Percentiles rank a stretch among this genome's conserved stretches.
These are phyloP conservation scores for Candida rishiriensis DNA, from an alignment of 805 yeast genomes.

Conservation along the genomic window DNA sequence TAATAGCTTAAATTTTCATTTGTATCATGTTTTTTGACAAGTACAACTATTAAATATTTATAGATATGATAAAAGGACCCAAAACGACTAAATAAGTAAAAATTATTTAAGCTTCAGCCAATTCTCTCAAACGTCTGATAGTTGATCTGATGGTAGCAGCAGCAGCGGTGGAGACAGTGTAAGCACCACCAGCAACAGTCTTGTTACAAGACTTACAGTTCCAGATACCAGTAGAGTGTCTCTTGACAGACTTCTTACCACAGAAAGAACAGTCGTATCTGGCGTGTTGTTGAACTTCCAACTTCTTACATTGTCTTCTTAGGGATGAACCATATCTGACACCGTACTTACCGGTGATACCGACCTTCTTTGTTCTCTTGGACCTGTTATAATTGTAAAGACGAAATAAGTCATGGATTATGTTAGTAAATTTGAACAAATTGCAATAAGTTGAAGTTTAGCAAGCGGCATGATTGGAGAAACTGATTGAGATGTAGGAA, in stretches of 20 bases:
- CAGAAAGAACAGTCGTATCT: constrained; percentile 99
- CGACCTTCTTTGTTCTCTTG: constrained; percentile 99
- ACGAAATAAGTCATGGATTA: too few relatives aligned
- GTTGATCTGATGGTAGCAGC: constrained; percentile 99
- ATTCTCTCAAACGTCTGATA: constrained; percentile 99
- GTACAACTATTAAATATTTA: constrained; percentile 11
- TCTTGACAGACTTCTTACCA: constrained; percentile 97
- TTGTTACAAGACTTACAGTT: constrained; percentile 89
- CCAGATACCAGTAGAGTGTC: constrained; percentile 99
- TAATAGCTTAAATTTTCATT: constrained; percentile 5
- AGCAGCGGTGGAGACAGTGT: constrained; percentile 98
- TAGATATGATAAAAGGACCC: constrained; percentile 5
- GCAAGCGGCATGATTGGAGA: too few relatives aligned
- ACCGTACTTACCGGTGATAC: constrained; percentile 99
- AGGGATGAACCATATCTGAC: constrained; percentile 99
- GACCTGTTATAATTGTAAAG: constrained; percentile 53
- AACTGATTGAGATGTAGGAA: too few relatives aligned
- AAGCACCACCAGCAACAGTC: constrained; percentile 99
- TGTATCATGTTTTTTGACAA: constrained; percentile 10
- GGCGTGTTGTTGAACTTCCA: constrained; percentile 98
- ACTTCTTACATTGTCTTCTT: constrained; percentile 99
- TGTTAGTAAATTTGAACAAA: too few relatives aligned
- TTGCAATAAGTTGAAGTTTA: too few relatives aligned
- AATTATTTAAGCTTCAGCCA: constrained; percentile 91
- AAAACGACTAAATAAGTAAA: constrained; percentile 1